phyloP scores from a whole-genome alignment of 306 rosid species.

The Mucuna pruriens region DNA sequence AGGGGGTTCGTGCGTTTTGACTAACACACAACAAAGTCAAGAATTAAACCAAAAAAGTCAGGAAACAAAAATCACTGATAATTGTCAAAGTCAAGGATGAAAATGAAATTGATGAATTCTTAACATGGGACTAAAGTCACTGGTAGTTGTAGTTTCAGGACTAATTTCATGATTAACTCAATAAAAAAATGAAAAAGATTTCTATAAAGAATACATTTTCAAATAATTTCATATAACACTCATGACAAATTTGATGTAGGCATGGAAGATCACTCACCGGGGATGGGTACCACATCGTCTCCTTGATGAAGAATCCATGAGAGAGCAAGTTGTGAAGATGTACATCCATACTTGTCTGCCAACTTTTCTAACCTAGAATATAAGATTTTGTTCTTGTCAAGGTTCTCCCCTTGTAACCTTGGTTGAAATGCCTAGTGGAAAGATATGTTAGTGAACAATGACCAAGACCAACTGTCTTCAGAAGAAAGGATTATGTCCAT shows the following conservation, averaged over 20 bases:
- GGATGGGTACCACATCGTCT: constrained; percentile 69
- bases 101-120: not conserved
- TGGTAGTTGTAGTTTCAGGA: not conserved
- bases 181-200: not conserved
- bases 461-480: constrained; percentile 7
- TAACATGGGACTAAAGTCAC: not conserved
- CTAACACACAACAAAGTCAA: not conserved
- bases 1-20: not conserved
- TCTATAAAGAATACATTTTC: not conserved
- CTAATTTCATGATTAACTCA: not conserved
- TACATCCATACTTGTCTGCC: constrained; percentile 61
- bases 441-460: not conserved
- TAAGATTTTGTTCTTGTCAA: constrained; percentile 62
- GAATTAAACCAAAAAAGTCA: not conserved
- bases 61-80: not conserved
- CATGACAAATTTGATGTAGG: not conserved
- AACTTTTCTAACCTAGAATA: constrained; percentile 50
- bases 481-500: constrained; percentile 22
- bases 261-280: constrained; percentile 53
- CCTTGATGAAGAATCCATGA: constrained; percentile 75
- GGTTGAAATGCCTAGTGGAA: constrained; percentile 56
- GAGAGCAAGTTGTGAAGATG: constrained; percentile 69
- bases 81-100: not conserved
- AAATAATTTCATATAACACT: not conserved
- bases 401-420: constrained; percentile 63